phyloP scores from a whole-genome alignment of 2,329 filamentous ascomycete species.

The Aspergillus sp. region DNA sequence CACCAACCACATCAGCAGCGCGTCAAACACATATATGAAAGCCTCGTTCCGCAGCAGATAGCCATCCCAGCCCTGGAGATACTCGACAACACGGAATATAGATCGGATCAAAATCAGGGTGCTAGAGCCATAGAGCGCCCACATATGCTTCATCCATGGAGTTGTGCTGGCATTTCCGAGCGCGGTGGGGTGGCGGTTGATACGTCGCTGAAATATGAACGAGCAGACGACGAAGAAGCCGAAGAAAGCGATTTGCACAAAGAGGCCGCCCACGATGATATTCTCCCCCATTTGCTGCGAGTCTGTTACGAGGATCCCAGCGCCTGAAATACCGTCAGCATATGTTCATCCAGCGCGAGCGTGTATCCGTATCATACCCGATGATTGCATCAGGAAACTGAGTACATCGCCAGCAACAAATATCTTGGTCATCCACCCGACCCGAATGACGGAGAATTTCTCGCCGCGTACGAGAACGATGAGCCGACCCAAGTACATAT shows the following conservation, averaged over 20 bases:
- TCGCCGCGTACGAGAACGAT: conserved; percentile 23
- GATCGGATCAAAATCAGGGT: conserved; percentile 29
- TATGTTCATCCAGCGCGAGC: neutral
- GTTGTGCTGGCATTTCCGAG: conserved; percentile 18
- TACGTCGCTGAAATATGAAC: conserved; percentile 24
- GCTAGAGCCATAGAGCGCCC: conserved; percentile 25
- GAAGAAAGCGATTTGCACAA: conserved; percentile 33
- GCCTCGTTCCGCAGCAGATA: conserved; percentile 27
- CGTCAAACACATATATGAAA: conserved; percentile 33
- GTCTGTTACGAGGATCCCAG: conserved; percentile 23
- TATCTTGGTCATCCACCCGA: conserved; percentile 28
- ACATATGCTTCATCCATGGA: conserved; percentile 39
- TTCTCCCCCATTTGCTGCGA: conserved; percentile 21
- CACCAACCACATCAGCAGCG: conserved; percentile 28
- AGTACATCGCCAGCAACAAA: conserved; percentile 30
- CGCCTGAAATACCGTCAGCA: conserved; percentile 14
- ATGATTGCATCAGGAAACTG: conserved; percentile 32
- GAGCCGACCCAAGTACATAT: conserved; percentile 27
- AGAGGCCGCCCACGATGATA: conserved; percentile 28
- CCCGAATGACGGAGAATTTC: conserved; percentile 20
- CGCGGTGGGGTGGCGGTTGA: conserved; percentile 29
- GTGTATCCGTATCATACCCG: conserved; percentile 14
- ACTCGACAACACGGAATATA: conserved; percentile 31
- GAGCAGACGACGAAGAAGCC: conserved; percentile 29
- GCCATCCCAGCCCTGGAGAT: conserved; percentile 26